These are phyloP conservation scores for Sistotremastrum niveocremeum DNA, from an alignment of 768 basidiomycete species.

Conservation along the genomic window DNA sequence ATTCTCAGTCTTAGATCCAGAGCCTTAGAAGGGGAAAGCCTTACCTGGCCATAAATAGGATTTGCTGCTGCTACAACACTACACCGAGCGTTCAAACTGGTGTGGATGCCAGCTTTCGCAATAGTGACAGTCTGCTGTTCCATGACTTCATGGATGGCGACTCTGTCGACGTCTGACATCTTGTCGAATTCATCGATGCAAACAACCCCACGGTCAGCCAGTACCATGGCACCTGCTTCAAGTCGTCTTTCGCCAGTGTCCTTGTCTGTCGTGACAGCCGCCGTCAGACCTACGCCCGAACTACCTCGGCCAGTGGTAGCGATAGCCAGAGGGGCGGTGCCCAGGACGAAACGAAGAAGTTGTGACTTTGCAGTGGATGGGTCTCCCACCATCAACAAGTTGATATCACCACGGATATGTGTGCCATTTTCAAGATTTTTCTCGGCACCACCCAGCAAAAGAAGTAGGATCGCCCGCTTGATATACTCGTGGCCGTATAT, in stretches of 20 bases:
- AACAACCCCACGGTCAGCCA: conserved; percentile 96
- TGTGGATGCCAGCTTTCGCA: conserved; percentile 98
- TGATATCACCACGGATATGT: conserved; percentile 98
- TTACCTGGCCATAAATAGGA: conserved; percentile 93
- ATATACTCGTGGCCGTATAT: conserved; percentile 96
- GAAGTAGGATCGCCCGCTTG: conserved; percentile 83
- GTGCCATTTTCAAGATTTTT: conserved; percentile 97
- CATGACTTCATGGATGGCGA: conserved; percentile 99
- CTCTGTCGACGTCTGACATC: conserved; percentile 97
- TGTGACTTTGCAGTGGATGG: conserved; percentile 98
- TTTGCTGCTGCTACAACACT: conserved; percentile 98
- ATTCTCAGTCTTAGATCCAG: conserved; percentile 6
- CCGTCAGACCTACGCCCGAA: conserved; percentile 98
- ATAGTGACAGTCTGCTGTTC: conserved; percentile 99
- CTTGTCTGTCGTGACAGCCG: conserved; percentile 95
- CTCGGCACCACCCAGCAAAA: conserved; percentile 91
- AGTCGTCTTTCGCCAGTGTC: conserved; percentile 95
- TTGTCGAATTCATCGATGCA: conserved; percentile 99
- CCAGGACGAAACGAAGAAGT: conserved; percentile 87
- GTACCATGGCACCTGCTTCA: conserved; percentile 98
- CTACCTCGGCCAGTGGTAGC: conserved; percentile 96
- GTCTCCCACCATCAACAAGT: conserved; percentile 98
- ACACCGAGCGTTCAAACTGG: conserved; percentile 92
- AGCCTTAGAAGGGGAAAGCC: conserved; percentile 8
- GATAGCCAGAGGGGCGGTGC: conserved; percentile 92